Evolutionary conservation across 106 monocot species (phyloP).

Genomic region (Alisma plantagoaquatica): DNA sequence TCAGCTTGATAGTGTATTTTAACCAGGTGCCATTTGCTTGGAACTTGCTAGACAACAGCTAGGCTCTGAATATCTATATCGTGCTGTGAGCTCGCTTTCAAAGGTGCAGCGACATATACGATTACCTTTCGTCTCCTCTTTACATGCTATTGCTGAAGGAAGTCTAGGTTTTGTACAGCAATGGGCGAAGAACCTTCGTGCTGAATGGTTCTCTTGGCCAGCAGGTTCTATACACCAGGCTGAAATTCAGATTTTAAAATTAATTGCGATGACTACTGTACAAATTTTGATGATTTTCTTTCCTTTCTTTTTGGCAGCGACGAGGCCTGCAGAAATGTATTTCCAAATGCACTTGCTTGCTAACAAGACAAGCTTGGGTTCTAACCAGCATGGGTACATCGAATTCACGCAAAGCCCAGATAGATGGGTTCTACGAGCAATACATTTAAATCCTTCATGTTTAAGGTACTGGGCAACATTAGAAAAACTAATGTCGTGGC

Average conservation of each 20-base stretch:
- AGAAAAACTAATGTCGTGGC: conserved; percentile 19
- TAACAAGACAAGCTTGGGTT: conserved; percentile 11
- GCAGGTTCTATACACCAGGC: conserved; percentile 34
- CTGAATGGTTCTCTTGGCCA: conserved; percentile 91
- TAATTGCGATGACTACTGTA: too few relatives aligned
- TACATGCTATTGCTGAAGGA: conserved; percentile 87
- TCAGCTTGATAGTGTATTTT: background rate
- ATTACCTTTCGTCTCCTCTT: conserved; percentile 55
- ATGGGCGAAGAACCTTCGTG: conserved; percentile 74
- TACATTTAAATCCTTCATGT: conserved; percentile 85
- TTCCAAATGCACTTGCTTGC: conserved; percentile 90
- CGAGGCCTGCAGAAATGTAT: conserved; percentile 82
- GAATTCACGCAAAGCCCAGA: conserved; percentile 42
- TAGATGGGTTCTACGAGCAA: conserved; percentile 61
- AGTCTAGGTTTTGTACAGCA: conserved; percentile 63
- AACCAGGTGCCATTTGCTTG: conserved; percentile 76
- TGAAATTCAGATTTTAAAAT: background rate
- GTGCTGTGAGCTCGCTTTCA: conserved; percentile 45
- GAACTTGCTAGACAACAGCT: conserved; percentile 60
- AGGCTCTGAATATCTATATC: conserved; percentile 53
- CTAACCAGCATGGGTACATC: conserved; percentile 18
- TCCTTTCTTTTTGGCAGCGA: conserved; percentile 32
- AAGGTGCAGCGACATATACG: conserved; percentile 49
- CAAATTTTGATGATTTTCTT: background rate
- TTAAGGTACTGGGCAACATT: conserved; percentile 80